phyloP scores from a whole-genome alignment of 768 basidiomycete species.

The Leccinum incarnatum region DNA sequence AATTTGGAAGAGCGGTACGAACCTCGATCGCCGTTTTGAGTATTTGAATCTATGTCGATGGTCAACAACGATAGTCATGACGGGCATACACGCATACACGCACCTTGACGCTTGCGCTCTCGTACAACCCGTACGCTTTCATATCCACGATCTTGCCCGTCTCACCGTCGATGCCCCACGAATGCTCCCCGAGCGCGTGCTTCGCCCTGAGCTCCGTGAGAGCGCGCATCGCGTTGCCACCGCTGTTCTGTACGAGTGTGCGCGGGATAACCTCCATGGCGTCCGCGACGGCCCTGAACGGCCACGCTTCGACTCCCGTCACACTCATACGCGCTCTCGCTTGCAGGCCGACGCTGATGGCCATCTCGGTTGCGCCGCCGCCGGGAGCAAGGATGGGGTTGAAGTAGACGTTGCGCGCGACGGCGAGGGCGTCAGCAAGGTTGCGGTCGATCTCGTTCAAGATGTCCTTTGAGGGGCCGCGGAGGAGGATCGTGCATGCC shows the following conservation, averaged over 20 bases:
- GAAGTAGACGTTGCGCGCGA: constrained; percentile 96
- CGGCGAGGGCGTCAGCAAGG: constrained; percentile 95
- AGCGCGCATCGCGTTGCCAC: constrained; percentile 91
- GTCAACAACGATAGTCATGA: background rate
- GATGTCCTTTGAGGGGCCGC: constrained; percentile 99
- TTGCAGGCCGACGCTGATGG: constrained; percentile 84
- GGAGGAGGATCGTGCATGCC: constrained; percentile 96
- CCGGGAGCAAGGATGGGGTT: constrained; percentile 93
- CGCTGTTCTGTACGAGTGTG: constrained; percentile 91
- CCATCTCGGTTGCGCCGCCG: constrained; percentile 98
- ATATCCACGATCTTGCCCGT: constrained; percentile 96
- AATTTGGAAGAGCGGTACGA: background rate
- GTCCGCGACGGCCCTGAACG: constrained; percentile 89
- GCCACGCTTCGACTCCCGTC: constrained; percentile 88
- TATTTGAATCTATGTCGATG: constrained; percentile 70
- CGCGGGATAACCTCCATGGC: constrained; percentile 97
- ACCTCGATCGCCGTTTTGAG: constrained; percentile 97
- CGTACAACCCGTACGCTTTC: constrained; percentile 91
- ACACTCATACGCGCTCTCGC: constrained; percentile 67
- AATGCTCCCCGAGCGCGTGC: constrained; percentile 86
- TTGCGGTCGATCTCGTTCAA: constrained; percentile 98
- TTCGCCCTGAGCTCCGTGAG: constrained; percentile 95
- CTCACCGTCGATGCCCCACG: constrained; percentile 95
- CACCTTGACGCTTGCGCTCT: constrained; percentile 95
- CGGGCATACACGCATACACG: background rate